Evolutionary conservation across 352 stramenopile species (phyloP), one percentile per base, ranked within the genome.

Genomic region (Globisporangium viniferum): DNA sequence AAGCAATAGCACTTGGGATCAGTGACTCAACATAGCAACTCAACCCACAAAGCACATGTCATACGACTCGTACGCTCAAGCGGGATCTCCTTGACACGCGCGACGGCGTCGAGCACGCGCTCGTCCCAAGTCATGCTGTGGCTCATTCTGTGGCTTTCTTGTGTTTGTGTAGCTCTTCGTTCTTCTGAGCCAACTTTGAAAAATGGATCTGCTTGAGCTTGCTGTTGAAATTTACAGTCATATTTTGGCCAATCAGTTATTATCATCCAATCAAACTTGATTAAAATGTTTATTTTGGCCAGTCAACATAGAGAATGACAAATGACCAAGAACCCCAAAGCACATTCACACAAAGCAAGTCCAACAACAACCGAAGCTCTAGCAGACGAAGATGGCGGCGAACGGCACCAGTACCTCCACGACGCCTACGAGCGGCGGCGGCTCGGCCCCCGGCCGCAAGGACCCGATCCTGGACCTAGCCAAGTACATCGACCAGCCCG

Each of bases 401-500:
- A 91, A 91, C 70, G 78, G 82, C 54, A 56, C 70, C 3, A 51
- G 46, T 48, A 73, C 59, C 15, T 60, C 68, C 61, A 72, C 54
- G 46, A 31, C 61, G 20, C 22, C 63, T 6, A 67, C 60, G 65
- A 51, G 44, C 18, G 6, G 44, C 44, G 64, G 61, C 59, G 62
- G 73, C 7, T 55, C 57, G 41, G 68, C 75, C 64, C 73, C 56
- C 22, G 64, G 64, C 10, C 75, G 78, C 53, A 81, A 76, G 71
- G 92, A 98, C 74, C 92, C 86, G 54, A 98, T 98, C 73, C 80
- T 99, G 53, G 94, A 99, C 75, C 80, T 99, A 64, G 88, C 80
- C 64, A 98, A 98, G 81, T 95, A 98, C 71, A 93, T 98, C 67
- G 93, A 98, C 81, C 90, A 98, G 68, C 83, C 84, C 22, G 93